These are phyloP conservation scores for Paramecium biaurelia DNA, from an alignment of 73 alveolate genomes.

Conservation along the genomic window DNA sequence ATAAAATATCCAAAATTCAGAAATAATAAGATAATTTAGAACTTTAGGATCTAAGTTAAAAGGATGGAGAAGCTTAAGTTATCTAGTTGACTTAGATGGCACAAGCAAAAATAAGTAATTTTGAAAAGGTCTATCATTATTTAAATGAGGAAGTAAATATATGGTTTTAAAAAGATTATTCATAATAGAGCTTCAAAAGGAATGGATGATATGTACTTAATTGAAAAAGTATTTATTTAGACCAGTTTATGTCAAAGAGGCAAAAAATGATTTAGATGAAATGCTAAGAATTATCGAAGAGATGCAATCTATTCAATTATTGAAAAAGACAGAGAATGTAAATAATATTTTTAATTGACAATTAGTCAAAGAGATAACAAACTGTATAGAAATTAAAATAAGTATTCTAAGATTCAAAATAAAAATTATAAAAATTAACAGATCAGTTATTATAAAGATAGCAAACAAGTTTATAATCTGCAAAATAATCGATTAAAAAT, in stretches of 20 bases:
- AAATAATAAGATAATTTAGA: neutral
- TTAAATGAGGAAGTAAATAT: neutral
- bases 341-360: neutral
- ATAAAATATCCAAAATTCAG: neutral
- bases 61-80: neutral
- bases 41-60: neutral
- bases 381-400: neutral
- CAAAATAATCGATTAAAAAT: neutral
- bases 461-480: neutral
- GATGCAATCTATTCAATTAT: neutral
- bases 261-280: constrained; percentile 6
- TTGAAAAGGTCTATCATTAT: neutral
- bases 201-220: neutral
- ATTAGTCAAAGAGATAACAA: neutral
- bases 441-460: neutral
- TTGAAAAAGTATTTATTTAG: neutral
- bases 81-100: neutral
- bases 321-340: neutral
- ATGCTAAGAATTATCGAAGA: neutral
- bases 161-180: neutral
- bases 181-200: neutral
- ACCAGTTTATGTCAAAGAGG: neutral
- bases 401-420: neutral
- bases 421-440: neutral
- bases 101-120: neutral